These are phyloP conservation scores for Amniculicola lignicola DNA, from an alignment of 495 filamentous ascomycete genomes.

Conservation along the genomic window DNA sequence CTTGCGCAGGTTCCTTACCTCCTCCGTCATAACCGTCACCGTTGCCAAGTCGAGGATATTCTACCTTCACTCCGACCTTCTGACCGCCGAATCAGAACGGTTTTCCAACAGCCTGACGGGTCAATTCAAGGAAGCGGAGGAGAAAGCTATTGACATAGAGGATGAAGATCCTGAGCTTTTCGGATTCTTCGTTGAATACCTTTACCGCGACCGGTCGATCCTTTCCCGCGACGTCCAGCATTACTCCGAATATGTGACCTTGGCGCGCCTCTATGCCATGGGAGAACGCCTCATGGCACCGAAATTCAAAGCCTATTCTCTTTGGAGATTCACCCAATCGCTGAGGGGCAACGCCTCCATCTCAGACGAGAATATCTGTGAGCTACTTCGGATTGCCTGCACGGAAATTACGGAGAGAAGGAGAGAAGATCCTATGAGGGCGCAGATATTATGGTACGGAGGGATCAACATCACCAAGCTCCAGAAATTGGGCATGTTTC, in stretches of 20 bases:
- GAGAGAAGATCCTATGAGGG: conserved; percentile 5
- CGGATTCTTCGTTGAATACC: conserved; percentile 19
- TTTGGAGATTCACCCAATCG: conserved; percentile 7
- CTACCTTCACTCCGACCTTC: conserved; percentile 12
- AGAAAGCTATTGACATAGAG: conserved; percentile 1
- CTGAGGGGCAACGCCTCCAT: not conserved
- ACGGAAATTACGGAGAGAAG: conserved; percentile 1
- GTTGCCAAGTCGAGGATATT: conserved; percentile 8
- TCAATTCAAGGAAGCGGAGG: conserved; percentile 2
- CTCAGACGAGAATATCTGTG: conserved; percentile 1
- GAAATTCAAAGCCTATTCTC: conserved; percentile 9
- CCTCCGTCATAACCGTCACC: not conserved
- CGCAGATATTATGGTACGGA: conserved; percentile 15
- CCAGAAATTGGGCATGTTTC: conserved; percentile 12
- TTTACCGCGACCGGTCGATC: conserved; percentile 11
- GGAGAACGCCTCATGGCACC: conserved; percentile 11
- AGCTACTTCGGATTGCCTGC: conserved; percentile 7
- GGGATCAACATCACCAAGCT: not conserved
- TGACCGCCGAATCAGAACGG: conserved; percentile 9
- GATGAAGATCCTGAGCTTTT: conserved; percentile 20
- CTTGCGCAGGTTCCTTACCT: conserved; percentile 6
- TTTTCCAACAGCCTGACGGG: conserved; percentile 7
- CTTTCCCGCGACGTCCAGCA: conserved; percentile 2
- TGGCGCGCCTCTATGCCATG: conserved; percentile 15
- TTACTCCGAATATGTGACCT: conserved; percentile 6